Evolutionary conservation across 78 protist species (phyloP), one percentile per base, ranked within the genome.

Genomic region (Pigoraptor vietnamica): DNA sequence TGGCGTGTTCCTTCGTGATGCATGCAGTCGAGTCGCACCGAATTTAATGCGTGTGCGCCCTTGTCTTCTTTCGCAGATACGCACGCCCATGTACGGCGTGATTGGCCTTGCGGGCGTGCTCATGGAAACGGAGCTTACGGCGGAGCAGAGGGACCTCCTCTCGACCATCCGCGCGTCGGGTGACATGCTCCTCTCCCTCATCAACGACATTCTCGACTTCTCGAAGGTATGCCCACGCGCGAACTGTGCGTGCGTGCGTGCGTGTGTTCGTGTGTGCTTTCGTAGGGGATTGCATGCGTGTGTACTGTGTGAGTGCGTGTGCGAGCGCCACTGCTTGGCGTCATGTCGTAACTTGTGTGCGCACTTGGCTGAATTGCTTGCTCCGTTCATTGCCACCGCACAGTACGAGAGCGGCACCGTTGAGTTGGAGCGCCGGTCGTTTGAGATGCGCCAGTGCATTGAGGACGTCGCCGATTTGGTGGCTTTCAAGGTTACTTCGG

Each of bases 191-290:
- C 88, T 83, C 23, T 10, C 39, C 38, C 9, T 83, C 38, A 32
- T 83, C 88, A 83, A 83, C 88, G 88, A 83, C 88, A 83, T 83
- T 35, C 38, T 83, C 39, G 88, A 83, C 88, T 83, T 83, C 38
- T 23, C n/a, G 37, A 83, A 83, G 84, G 19, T 48, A 23, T 9
- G n/a, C n/a, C n/a, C n/a, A n/a, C n/a, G n/a, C n/a, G n/a, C n/a
- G n/a, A n/a, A n/a, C n/a, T n/a, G n/a, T n/a, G n/a, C n/a, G n/a
- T n/a, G n/a, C n/a, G n/a, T n/a, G n/a, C n/a, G n/a, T n/a, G n/a
- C n/a, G n/a, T n/a, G n/a, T n/a, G n/a, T n/a, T n/a, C n/a, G n/a
- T n/a, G n/a, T n/a, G n/a, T n/a, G n/a, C n/a, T n/a, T n/a, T n/a
- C n/a, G n/a, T n/a, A n/a, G n/a, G n/a, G n/a, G n/a, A n/a, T n/a